Evolutionary conservation across 352 stramenopile genomes (phyloP), one percentile per base, ranked within the genome.

Genomic region (Phytophthora citricola): DNA sequence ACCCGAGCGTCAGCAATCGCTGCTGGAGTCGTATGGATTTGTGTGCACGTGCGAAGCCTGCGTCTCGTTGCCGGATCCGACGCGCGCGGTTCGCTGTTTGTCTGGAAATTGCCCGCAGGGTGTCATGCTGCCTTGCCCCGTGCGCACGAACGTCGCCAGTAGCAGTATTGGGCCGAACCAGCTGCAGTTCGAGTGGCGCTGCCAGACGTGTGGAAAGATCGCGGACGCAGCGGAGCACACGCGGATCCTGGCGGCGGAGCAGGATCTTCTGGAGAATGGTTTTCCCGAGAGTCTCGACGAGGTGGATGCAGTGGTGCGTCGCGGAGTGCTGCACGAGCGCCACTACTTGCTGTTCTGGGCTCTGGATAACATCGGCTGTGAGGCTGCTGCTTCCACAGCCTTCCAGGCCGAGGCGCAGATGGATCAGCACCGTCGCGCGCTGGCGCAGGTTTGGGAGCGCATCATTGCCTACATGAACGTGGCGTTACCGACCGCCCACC

Each of bases 291-390:
- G 59, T 34, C 67, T 94, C 4, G 78, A 75, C 5, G 78, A 88
- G 27, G 69, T 92, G 29, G 80, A 92, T 41, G 68, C 39, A 2
- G 48, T 90, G 11, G 66, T 92, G 29, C 54, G 62, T 45, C 59
- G 70, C 6, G 71, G 73, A n/a, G 72, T 85, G 53, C 51, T 94
- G 26, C 85, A 92, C 41, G 69, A 77, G 44, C 78, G 68, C 43
- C 85, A 94, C 55, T 94, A 91, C 58, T 59, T 94, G 49, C 68
- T 91, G 34, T 94, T 92, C 72, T 91, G 83, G 81, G 83, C 85
- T 0, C 61, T 92, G 12, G 85, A 94, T 31, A 75, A 73, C 39
- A 85, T 93, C 24, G 83, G 83, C 26, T 92, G 83, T 55, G 81
- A 92, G 34, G 73, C 76, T 7, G 77, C 73, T 22, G 71, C 71